These are phyloP conservation scores for Fusarium anthophilum DNA, from an alignment of 2,329 filamentous ascomycete species.

Conservation along the genomic window DNA sequence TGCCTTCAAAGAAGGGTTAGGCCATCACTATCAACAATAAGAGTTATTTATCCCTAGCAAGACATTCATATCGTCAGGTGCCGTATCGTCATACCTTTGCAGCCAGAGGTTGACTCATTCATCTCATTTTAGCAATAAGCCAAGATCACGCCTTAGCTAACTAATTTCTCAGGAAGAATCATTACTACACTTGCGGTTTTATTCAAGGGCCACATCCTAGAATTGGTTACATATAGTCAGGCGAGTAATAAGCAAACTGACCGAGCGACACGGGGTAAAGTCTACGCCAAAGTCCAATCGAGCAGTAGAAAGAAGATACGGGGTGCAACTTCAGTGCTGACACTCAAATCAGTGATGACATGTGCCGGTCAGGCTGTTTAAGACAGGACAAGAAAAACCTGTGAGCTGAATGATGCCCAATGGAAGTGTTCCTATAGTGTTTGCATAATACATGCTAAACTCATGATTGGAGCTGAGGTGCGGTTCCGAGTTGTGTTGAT, in stretches of 20 bases:
- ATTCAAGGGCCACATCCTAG: constrained; percentile 70
- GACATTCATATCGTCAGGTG: constrained; percentile 64
- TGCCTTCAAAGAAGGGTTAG: constrained; percentile 60
- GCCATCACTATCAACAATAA: constrained; percentile 67
- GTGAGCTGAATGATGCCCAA: constrained; percentile 47
- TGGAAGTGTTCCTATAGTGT: background rate
- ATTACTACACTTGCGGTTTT: constrained; percentile 63
- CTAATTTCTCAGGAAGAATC: constrained; percentile 69
- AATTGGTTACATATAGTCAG: constrained; percentile 73
- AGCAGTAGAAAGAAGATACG: constrained; percentile 62
- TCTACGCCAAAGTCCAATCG: constrained; percentile 71
- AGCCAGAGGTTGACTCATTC: constrained; percentile 64
- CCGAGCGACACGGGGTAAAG: constrained; percentile 53
- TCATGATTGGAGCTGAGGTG: background rate
- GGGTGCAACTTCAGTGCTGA: constrained; percentile 67
- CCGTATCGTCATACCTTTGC: constrained; percentile 62
- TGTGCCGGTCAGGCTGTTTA: constrained; percentile 70
- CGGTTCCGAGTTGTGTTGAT: background rate
- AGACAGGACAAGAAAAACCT: constrained; percentile 76
- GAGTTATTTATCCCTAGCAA: constrained; percentile 66
- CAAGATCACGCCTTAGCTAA: constrained; percentile 66
- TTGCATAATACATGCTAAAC: background rate
- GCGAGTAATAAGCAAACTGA: constrained; percentile 61
- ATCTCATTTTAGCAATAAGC: constrained; percentile 67
- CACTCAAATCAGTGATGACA: background rate